Conservation (phyloP, 2,329 filamentous ascomycete genomes). For the Pseudocercospora pini-densiflorae region DNA sequence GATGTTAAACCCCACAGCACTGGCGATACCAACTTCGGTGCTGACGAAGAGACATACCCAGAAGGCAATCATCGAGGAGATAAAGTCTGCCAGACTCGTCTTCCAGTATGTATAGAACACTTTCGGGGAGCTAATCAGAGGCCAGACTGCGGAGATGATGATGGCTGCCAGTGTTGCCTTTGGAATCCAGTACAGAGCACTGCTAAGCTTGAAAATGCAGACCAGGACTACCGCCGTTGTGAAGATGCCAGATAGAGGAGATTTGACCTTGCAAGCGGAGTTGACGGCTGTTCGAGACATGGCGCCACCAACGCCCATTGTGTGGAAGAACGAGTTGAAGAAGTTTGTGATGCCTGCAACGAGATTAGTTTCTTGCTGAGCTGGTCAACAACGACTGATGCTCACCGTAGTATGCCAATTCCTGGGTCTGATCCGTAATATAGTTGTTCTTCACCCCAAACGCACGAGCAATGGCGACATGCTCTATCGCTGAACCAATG, state of each 20-base stretch:
- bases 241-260: conserved; percentile 64
- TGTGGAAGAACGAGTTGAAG: conserved; percentile 67
- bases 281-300: conserved; percentile 72
- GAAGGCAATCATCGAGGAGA: conserved; percentile 66
- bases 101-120: conserved; percentile 69
- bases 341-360: conserved; percentile 29
- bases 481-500: conserved; percentile 65
- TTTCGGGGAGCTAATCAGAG: conserved; percentile 62
- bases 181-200: conserved; percentile 69
- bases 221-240: conserved; percentile 66
- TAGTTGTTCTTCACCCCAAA: conserved; percentile 68
- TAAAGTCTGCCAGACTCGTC: conserved; percentile 67
- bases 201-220: conserved; percentile 63
- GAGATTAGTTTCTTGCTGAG: background rate
- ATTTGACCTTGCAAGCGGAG: conserved; percentile 65
- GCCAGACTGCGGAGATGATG: conserved; percentile 68
- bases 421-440: conserved; percentile 66
- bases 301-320: conserved; percentile 68
- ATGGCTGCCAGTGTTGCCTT: conserved; percentile 68
- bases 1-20: conserved; percentile 57
- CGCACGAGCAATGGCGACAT: conserved; percentile 67
- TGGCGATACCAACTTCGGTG: conserved; percentile 64
- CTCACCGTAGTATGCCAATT: conserved; percentile 65
- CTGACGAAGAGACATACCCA: conserved; percentile 67
- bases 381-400: background rate